These are phyloP conservation scores for Ceratobasidium theobromae DNA, from an alignment of 1,284 basidiomycete genomes.

Conservation along the genomic window DNA sequence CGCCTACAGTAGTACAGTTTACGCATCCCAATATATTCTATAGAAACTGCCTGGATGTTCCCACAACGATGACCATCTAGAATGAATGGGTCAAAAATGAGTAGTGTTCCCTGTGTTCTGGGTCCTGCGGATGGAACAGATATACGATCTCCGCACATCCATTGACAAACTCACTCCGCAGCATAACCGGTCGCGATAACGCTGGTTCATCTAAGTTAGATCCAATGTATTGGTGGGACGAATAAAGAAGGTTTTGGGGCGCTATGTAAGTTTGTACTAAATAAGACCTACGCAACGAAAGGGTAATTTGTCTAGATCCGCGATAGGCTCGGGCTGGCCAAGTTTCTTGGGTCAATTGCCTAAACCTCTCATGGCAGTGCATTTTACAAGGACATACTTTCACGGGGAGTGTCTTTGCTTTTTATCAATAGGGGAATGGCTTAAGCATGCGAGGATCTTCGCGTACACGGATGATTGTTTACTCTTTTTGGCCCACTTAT, in stretches of 20 bases:
- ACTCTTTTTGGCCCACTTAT: neutral
- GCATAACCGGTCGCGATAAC: too few relatives aligned
- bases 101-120: too few relatives aligned
- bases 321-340: neutral
- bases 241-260: too few relatives aligned
- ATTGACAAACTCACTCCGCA: too few relatives aligned
- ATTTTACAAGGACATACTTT: neutral
- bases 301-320: too few relatives aligned
- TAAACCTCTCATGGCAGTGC: neutral
- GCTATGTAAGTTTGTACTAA: too few relatives aligned
- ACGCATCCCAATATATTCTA: neutral
- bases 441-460: neutral
- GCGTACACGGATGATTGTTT: constrained; percentile 2
- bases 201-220: too few relatives aligned
- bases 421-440: neutral
- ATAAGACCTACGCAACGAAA: too few relatives aligned
- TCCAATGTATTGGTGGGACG: too few relatives aligned
- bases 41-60: constrained; percentile 14
- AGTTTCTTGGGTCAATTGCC: neutral
- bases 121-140: too few relatives aligned
- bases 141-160: too few relatives aligned
- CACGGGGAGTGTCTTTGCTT: neutral
- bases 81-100: neutral
- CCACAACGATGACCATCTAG: constrained; percentile 23
- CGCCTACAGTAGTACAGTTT: neutral